A percentile compares a stretch with the other conserved stretches of the same genome.
Evolutionary conservation across 768 basidiomycete species (phyloP).

Genomic region (Candolleomyces aberdarensis): DNA sequence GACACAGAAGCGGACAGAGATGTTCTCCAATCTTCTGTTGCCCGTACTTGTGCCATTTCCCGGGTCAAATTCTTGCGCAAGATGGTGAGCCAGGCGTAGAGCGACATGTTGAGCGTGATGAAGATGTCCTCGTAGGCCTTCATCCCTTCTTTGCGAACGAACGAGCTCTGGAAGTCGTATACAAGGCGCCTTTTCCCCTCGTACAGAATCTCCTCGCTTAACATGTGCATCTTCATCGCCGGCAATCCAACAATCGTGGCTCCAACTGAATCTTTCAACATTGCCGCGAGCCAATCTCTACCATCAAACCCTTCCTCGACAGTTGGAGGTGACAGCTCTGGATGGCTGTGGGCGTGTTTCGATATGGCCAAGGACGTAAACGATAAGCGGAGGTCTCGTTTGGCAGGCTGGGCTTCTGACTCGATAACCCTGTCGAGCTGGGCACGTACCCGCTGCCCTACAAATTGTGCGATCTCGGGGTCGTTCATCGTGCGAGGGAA

Average conservation of each 20-base stretch:
- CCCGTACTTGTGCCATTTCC: conserved; percentile 74
- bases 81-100: conserved; percentile 80
- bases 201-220: conserved; percentile 55
- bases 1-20: conserved; percentile 28
- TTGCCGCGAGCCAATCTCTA: conserved; percentile 54
- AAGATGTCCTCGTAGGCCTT: conserved; percentile 73
- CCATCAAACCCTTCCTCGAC: conserved; percentile 30
- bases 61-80: conserved; percentile 71
- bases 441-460: conserved; percentile 66
- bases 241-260: conserved; percentile 80
- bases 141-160: conserved; percentile 50
- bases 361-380: conserved; percentile 79
- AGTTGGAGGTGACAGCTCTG: conserved; percentile 31
- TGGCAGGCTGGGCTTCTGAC: conserved; percentile 43
- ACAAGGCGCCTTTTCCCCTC: conserved; percentile 40
- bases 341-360: conserved; percentile 61
- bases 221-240: conserved; percentile 80
- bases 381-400: conserved; percentile 66
- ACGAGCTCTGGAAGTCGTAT: conserved; percentile 74
- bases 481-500: conserved; percentile 83
- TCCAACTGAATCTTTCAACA: conserved; percentile 61
- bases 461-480: conserved; percentile 71
- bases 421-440: conserved; percentile 63
- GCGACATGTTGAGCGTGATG: conserved; percentile 78
- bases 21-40: conserved; percentile 52